Conservation (phyloP, 2,329 filamentous ascomycete genomes). For the Ascomycota sp. region DNA sequence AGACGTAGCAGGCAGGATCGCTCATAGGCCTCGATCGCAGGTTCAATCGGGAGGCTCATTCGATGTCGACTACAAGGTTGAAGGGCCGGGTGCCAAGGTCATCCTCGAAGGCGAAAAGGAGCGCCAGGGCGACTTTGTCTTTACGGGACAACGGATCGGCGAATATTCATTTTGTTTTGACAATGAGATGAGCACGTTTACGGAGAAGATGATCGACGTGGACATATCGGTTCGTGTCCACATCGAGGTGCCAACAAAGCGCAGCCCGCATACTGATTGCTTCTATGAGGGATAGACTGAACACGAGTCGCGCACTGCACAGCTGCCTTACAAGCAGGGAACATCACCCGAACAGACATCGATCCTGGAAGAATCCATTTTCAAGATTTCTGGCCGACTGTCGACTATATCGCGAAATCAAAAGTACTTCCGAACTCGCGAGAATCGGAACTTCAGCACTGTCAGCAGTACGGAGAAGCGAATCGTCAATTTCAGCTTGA, state of each 20-base stretch:
- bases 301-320: constrained; percentile 53
- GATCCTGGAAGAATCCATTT: constrained; percentile 75
- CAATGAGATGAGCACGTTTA: constrained; percentile 94
- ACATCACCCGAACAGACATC: constrained; percentile 74
- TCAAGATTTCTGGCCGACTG: constrained; percentile 79
- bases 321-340: constrained; percentile 72
- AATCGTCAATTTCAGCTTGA: constrained; percentile 92
- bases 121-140: constrained; percentile 92
- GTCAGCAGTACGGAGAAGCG: constrained; percentile 85
- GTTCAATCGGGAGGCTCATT: constrained; percentile 97
- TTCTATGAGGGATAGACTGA: constrained; percentile 50
- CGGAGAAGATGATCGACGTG: constrained; percentile 94
- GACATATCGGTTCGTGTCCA: constrained; percentile 51
- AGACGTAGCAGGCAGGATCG: background rate
- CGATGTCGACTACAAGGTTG: constrained; percentile 82
- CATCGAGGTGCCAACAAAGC: too few relatives aligned
- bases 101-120: constrained; percentile 76
- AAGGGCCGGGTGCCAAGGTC: constrained; percentile 56
- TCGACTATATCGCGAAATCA: constrained; percentile 92
- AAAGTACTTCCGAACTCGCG: constrained; percentile 96
- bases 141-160: constrained; percentile 67
- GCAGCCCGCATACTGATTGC: background rate
- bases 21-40: constrained; percentile 20
- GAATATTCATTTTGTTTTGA: constrained; percentile 97
- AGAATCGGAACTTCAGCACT: constrained; percentile 97